Conservation (phyloP, 2,329 filamentous ascomycete species). For the Trichophyton equinum region DNA sequence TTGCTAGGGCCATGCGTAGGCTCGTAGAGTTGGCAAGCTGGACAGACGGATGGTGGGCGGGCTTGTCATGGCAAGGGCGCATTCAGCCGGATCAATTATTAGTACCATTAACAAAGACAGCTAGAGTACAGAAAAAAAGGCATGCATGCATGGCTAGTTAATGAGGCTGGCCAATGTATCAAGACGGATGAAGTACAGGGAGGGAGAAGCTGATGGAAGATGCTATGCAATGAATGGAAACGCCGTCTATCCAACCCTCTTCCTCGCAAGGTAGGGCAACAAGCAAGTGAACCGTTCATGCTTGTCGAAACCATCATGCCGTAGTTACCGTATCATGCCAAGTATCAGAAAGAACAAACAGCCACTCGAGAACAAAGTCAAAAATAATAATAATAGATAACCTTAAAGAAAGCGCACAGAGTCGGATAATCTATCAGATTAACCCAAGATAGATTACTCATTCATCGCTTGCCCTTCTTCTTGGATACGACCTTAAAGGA, state of each 20-base stretch:
- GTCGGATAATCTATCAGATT: background rate
- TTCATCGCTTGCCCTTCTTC: conserved; percentile 74
- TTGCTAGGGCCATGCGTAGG: background rate
- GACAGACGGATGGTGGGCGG: background rate
- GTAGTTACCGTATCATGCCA: background rate
- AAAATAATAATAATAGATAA: background rate
- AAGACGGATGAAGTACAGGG: background rate
- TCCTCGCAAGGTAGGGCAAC: background rate
- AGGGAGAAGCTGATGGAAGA: background rate
- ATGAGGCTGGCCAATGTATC: background rate
- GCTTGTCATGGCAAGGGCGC: background rate
- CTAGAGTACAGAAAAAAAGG: background rate
- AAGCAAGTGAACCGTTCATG: background rate
- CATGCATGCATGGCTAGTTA: background rate
- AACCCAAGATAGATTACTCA: background rate
- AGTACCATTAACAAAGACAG: too few species aligned
- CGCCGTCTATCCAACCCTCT: conserved; percentile 1
- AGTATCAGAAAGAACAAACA: background rate
- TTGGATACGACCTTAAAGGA: conserved; percentile 87
- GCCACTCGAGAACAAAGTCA: background rate
- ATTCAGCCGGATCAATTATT: background rate
- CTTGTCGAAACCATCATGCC: background rate
- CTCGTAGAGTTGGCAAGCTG: background rate
- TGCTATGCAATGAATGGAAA: background rate
- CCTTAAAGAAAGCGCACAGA: background rate